These are phyloP conservation scores for Colletotrichum phormii DNA, from an alignment of 2,329 filamentous ascomycete species.

Conservation along the genomic window DNA sequence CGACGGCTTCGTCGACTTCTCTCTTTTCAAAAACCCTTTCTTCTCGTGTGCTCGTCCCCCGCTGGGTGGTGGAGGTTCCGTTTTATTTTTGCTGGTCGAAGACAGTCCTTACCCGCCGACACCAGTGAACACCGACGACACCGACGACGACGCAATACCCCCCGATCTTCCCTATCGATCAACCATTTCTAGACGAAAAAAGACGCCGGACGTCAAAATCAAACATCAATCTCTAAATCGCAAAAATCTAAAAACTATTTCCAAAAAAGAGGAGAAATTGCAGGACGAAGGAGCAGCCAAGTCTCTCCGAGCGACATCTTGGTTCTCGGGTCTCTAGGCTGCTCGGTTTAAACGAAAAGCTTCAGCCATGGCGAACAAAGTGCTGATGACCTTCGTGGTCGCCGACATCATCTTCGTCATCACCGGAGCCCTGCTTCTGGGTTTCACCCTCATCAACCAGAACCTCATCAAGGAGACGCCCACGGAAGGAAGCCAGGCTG, in stretches of 20 bases:
- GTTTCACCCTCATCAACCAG: constrained; percentile 65
- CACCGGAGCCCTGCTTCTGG: constrained; percentile 66
- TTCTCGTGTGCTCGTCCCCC: constrained; percentile 28
- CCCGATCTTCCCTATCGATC: background rate
- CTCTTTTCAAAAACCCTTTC: constrained; percentile 16
- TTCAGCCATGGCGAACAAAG: constrained; percentile 63
- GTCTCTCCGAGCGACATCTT: constrained; percentile 37
- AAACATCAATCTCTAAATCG: constrained; percentile 3
- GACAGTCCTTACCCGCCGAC: constrained; percentile 36
- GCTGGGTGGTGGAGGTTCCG: constrained; percentile 33
- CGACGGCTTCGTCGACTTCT: constrained; percentile 32
- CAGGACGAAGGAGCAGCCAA: constrained; percentile 36
- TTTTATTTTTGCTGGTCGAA: constrained; percentile 36
- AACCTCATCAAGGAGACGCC: constrained; percentile 57
- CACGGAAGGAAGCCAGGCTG: constrained; percentile 59
- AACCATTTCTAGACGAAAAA: background rate
- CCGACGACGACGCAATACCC: constrained; percentile 11
- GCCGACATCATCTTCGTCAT: constrained; percentile 63
- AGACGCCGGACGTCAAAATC: constrained; percentile 53
- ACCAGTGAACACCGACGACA: constrained; percentile 17
- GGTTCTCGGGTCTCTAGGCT: constrained; percentile 37
- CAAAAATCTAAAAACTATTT: constrained; percentile 18
- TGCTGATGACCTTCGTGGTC: constrained; percentile 61
- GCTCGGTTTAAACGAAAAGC: constrained; percentile 39
- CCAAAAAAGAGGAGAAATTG: constrained; percentile 20